Evolutionary conservation across 345 rosid genomes (phyloP).

Genomic region (Murraya koenigii): DNA sequence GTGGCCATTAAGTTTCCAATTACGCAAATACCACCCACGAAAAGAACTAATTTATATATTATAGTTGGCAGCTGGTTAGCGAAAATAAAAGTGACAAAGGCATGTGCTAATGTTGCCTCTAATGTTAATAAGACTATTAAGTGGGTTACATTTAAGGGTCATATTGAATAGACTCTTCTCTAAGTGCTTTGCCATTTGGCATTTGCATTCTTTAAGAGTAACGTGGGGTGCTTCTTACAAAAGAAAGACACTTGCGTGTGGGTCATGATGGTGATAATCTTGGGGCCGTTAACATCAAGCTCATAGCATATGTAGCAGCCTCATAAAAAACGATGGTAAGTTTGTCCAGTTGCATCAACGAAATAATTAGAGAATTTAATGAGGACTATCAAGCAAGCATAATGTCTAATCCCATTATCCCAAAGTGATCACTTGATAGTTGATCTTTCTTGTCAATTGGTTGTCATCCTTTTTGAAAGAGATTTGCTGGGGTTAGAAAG

Average conservation of each 20-base stretch:
- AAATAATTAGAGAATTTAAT: constrained; percentile 42
- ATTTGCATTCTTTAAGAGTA: constrained; percentile 4
- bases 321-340: background rate
- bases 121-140: constrained; percentile 24
- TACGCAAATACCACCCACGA: background rate
- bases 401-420: constrained; percentile 55
- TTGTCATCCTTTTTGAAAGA: constrained; percentile 41
- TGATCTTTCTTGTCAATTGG: constrained; percentile 62
- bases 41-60: too few species aligned
- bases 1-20: constrained; percentile 10
- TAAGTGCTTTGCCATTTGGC: background rate
- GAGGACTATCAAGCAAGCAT: constrained; percentile 30
- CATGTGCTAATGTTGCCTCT: constrained; percentile 42
- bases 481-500: constrained; percentile 10
- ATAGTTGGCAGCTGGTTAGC: background rate
- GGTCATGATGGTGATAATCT: constrained; percentile 16
- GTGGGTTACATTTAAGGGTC: constrained; percentile 38
- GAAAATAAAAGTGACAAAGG: constrained; percentile 19
- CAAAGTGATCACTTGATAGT: constrained; percentile 27
- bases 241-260: background rate
- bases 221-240: constrained; percentile 38
- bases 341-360: constrained; percentile 19
- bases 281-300: constrained; percentile 33
- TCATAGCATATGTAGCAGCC: constrained; percentile 7
- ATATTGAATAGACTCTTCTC: constrained; percentile 27